phyloP scores from a whole-genome alignment of 176 grass and related monocot genomes.

The Neostapfia colusana region DNA sequence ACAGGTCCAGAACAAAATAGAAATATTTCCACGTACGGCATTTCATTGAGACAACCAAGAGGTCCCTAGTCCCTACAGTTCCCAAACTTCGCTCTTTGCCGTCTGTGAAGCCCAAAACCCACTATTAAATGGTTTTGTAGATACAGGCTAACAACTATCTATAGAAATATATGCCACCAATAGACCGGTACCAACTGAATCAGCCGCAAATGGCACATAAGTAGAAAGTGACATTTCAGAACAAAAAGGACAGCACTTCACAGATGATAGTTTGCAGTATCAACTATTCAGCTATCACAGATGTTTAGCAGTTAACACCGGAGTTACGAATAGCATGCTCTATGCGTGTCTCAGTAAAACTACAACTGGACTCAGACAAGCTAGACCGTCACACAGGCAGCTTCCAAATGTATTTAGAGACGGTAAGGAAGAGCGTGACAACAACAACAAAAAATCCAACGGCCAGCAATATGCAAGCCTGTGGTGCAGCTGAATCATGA shows the following conservation, averaged over 20 bases:
- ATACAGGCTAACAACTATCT: no score
- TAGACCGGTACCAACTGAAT: not conserved
- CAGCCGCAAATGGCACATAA: not conserved
- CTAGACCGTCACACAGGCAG: slow-evolving; percentile 33
- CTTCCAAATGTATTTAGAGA: slow-evolving; percentile 36
- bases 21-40: no score
- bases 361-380: slow-evolving; percentile 20
- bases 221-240: not conserved
- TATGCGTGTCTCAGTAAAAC: slow-evolving; percentile 18
- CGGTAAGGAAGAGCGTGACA: not conserved
- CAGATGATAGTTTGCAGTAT: not conserved
- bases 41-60: no score
- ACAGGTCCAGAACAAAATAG: no score
- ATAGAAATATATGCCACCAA: not conserved
- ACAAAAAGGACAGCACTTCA: slow-evolving; percentile 11
- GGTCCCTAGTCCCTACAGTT: no score
- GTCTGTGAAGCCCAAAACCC: no score
- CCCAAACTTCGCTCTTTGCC: no score
- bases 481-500: slow-evolving; percentile 10
- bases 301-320: slow-evolving; percentile 11
- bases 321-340: slow-evolving; percentile 22
- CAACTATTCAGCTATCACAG: not conserved
- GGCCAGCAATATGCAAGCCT: slow-evolving; percentile 16
- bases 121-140: no score
- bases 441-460: slow-evolving; percentile 10